Evolutionary conservation across 2,329 filamentous ascomycete species (phyloP), one percentile per base, ranked within the genome.

Genomic region (Pyrenophora graminea): DNA sequence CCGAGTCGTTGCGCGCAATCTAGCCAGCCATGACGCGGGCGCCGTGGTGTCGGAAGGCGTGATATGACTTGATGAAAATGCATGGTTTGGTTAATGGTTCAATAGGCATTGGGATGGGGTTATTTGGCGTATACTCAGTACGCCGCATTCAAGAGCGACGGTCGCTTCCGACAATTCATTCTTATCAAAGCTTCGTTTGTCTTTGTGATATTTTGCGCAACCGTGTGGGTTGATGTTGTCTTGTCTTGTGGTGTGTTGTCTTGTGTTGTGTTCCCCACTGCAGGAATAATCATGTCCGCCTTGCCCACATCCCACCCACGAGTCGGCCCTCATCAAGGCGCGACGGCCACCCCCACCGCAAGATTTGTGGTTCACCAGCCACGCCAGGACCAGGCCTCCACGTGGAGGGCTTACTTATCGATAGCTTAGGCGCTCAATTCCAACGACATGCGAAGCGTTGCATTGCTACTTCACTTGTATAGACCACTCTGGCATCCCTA

Each of bases 1-100:
- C 70, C 17, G 68, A 72, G 57, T 66, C 64, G 44, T 55, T 68
- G 34, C 64, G 70, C 45, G 48, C 61, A 31, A 63, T 69, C 40
- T 71, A 63, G 42, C 48, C 33, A 38, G 52, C 41, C 40, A 33
- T 7, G 38, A 34, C 21, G 45, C 15, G 48, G 30, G 21, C 27
- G 15, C 23, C 1, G 17, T 10, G 32, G 34, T 39, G 18, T 15
- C 36, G n/a, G 39, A 15, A 13, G 44, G 48, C 19, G 44, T 51
- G 40, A 55, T 43, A 61, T 59, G 58, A 66, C 47, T 59, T 66
- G 56, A 57, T 39, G 59, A 65, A 56, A 50, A 18, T 55, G 56
- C 62, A 59, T 63, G 43, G 46, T 56, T 38, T 45, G 54, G 53
- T 30, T 30, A 30, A 30, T 30, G 27, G 48, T 25, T 21, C 50